Percentiles rank a stretch among this genome's conserved stretches.
Conservation (phyloP, 2,329 filamentous ascomycete genomes). For the Aspergillus pseudotamarii region DNA sequence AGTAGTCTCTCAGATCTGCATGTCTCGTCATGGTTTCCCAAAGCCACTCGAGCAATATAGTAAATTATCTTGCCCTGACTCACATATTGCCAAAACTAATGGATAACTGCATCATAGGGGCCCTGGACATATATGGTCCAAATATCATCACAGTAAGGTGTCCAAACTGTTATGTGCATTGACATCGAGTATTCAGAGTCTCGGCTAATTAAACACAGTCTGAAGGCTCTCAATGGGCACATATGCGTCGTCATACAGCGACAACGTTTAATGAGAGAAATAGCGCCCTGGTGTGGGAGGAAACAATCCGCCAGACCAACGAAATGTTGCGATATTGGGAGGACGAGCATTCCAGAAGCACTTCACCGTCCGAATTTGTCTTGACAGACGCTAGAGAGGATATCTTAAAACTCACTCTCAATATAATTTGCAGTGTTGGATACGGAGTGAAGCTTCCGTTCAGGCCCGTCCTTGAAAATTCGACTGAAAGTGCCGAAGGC, state of each 20-base stretch:
- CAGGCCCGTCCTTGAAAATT: slow-evolving; percentile 18
- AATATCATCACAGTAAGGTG: slow-evolving; percentile 35
- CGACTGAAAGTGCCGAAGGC: slow-evolving; percentile 20
- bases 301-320: slow-evolving; percentile 34
- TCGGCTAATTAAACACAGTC: slow-evolving; percentile 17
- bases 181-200: neutral
- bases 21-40: slow-evolving; percentile 14
- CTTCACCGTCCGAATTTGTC: neutral
- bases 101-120: slow-evolving; percentile 7
- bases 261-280: slow-evolving; percentile 50
- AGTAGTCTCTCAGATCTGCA: slow-evolving; percentile 20
- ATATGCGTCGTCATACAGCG: slow-evolving; percentile 47
- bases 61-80: slow-evolving; percentile 1
- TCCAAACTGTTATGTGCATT: neutral
- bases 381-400: slow-evolving; percentile 33
- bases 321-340: slow-evolving; percentile 35
- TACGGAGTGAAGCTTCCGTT: slow-evolving; percentile 33
- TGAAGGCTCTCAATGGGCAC: slow-evolving; percentile 43
- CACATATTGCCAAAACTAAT: neutral
- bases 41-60: slow-evolving; percentile 21
- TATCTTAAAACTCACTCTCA: slow-evolving; percentile 37
- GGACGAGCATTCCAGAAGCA: neutral
- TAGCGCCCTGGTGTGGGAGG: slow-evolving; percentile 44
- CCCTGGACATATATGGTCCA: slow-evolving; percentile 35
- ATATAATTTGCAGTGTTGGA: slow-evolving; percentile 42